Conservation (phyloP, 2,329 filamentous ascomycete genomes). For the Colletotrichum sansevieriae region DNA sequence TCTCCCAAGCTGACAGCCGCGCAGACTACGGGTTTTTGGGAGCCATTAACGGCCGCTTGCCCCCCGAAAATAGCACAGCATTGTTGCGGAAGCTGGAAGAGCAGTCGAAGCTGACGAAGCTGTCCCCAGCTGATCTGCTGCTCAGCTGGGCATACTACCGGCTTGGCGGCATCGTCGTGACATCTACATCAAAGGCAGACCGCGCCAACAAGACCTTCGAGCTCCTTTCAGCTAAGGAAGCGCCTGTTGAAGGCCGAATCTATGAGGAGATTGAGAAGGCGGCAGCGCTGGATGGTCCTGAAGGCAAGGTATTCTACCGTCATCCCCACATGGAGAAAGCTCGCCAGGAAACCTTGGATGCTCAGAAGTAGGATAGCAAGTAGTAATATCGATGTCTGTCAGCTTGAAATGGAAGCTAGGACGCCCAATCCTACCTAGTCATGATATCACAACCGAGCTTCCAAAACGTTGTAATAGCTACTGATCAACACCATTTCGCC, state of each 20-base stretch:
- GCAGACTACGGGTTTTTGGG: background rate
- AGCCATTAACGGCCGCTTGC: background rate
- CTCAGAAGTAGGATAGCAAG: background rate
- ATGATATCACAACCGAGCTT: background rate
- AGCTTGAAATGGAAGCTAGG: too few species aligned
- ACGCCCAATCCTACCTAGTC: background rate
- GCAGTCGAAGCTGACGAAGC: background rate
- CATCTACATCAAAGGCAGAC: conserved; percentile 3
- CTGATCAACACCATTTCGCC: background rate
- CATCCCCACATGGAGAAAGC: conserved; percentile 7
- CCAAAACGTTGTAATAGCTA: background rate
- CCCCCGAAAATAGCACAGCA: background rate
- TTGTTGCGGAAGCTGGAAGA: background rate
- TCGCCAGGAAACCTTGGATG: background rate
- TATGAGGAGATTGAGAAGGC: conserved; percentile 11
- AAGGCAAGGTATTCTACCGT: background rate
- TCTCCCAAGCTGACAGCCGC: background rate
- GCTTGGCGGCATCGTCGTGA: conserved; percentile 7
- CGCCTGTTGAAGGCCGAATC: background rate
- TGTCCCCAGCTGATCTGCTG: conserved; percentile 7
- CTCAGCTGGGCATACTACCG: conserved; percentile 17
- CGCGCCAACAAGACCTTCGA: background rate
- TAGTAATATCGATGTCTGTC: background rate
- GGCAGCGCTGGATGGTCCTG: background rate
- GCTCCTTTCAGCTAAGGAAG: background rate